A percentile compares a stretch with the other conserved stretches of the same genome.
Evolutionary conservation across 2,329 filamentous ascomycete species (phyloP).

Genomic region (Aspergillus quadricinctus): DNA sequence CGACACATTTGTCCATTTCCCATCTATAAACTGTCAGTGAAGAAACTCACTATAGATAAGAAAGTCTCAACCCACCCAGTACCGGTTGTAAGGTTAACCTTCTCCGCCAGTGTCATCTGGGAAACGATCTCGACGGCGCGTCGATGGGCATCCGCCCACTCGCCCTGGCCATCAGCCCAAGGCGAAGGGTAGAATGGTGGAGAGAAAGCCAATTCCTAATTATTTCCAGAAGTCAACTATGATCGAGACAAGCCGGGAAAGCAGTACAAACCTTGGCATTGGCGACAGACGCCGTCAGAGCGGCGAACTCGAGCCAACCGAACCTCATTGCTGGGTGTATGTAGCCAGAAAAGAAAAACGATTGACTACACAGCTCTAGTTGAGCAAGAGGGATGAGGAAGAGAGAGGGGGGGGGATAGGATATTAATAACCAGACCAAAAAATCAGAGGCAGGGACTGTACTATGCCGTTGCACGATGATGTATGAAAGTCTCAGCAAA

Average conservation of each 20-base stretch:
- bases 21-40: constrained; percentile 45
- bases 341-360: neutral
- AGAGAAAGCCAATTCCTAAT: constrained; percentile 39
- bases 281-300: constrained; percentile 27
- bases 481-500: constrained; percentile 3
- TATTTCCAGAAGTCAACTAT: constrained; percentile 3
- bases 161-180: constrained; percentile 71
- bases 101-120: constrained; percentile 77
- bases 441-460: neutral
- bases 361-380: neutral
- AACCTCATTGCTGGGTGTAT: constrained; percentile 29
- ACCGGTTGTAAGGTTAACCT: constrained; percentile 93
- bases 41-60: neutral
- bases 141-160: constrained; percentile 71
- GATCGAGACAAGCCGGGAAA: neutral
- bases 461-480: neutral
- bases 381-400: neutral
- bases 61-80: constrained; percentile 58
- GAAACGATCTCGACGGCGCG: constrained; percentile 77
- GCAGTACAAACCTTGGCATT: constrained; percentile 22
- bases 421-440: neutral
- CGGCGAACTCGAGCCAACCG: constrained; percentile 30
- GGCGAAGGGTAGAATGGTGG: constrained; percentile 78
- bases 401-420: neutral
- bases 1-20: constrained; percentile 69